Percentiles rank a stretch among this genome's conserved stretches.
Evolutionary conservation across 2,329 filamentous ascomycete species (phyloP).

Genomic region (Botryosphaeria dothidea): DNA sequence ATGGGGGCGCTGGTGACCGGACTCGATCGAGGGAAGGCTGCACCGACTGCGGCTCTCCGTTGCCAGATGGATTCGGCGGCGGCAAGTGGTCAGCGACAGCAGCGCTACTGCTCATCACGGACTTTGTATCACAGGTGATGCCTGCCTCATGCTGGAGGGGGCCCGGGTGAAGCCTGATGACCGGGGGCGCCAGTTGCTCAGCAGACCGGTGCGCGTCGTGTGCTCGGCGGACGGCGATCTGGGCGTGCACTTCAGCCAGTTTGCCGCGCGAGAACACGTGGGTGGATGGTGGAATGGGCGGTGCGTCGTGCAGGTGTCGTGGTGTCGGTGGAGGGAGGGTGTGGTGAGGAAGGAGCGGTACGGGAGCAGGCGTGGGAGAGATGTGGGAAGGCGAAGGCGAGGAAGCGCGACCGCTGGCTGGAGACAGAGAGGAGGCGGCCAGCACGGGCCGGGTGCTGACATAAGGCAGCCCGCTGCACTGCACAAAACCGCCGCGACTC

Average conservation of each 20-base stretch:
- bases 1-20: conserved; percentile 14
- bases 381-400: conserved; percentile 15
- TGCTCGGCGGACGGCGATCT: conserved; percentile 10
- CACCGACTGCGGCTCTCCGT: conserved; percentile 19
- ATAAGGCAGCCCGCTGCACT: conserved; percentile 5
- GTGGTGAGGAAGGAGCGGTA: conserved; percentile 12
- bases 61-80: conserved; percentile 20
- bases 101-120: conserved; percentile 23
- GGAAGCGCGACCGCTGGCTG: conserved; percentile 12
- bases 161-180: conserved; percentile 13
- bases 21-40: conserved; percentile 18
- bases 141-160: conserved; percentile 21
- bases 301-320: conserved; percentile 10
- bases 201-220: conserved; percentile 21
- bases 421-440: conserved; percentile 15
- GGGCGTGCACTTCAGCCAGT: conserved; percentile 9
- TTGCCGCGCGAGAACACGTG: conserved; percentile 4
- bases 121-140: conserved; percentile 16
- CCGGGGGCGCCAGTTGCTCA: conserved; percentile 18
- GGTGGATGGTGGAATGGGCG: neutral
- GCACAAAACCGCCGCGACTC: conserved; percentile 9
- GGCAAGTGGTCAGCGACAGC: conserved; percentile 21
- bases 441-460: conserved; percentile 14
- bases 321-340: conserved; percentile 1
- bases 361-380: conserved; percentile 10